phyloP scores from a whole-genome alignment of 2,329 filamentous ascomycete species.

The Apiospora hydei region DNA sequence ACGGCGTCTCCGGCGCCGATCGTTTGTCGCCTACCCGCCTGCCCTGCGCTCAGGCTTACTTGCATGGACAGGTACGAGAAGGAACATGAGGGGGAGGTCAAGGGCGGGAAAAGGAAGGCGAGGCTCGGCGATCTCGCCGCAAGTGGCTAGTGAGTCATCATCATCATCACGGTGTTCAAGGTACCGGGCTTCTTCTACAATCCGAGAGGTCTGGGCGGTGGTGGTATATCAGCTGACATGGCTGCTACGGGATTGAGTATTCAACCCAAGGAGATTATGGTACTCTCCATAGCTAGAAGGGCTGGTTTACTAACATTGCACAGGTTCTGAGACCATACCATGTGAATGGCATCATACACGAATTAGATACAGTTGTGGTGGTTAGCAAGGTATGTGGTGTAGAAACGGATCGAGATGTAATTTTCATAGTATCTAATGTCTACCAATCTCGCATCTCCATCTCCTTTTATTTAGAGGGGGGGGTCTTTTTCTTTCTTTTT shows the following conservation, averaged over 20 bases:
- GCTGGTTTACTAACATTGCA: neutral
- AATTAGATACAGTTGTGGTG: neutral
- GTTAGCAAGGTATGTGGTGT: neutral
- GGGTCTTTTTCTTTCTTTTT: too few relatives aligned
- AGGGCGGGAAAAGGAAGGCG: neutral
- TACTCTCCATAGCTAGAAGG: neutral
- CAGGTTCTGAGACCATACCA: neutral
- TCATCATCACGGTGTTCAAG: neutral
- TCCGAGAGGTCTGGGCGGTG: neutral
- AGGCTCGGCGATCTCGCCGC: constrained; percentile 1
- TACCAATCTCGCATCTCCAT: neutral
- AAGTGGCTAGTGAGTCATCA: neutral
- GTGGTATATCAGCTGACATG: neutral
- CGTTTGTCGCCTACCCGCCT: neutral
- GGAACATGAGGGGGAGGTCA: neutral
- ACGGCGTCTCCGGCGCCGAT: constrained; percentile 13
- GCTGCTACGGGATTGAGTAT: neutral
- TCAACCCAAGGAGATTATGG: neutral
- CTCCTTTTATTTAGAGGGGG: too few relatives aligned
- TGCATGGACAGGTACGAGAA: neutral
- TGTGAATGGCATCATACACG: neutral
- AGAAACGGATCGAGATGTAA: neutral
- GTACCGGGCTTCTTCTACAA: neutral
- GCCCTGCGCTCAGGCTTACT: neutral
- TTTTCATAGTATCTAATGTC: neutral